A percentile compares a stretch with the other conserved stretches of the same genome.
Conservation (phyloP, 495 filamentous ascomycete genomes). For the Hypoxylon rickii region DNA sequence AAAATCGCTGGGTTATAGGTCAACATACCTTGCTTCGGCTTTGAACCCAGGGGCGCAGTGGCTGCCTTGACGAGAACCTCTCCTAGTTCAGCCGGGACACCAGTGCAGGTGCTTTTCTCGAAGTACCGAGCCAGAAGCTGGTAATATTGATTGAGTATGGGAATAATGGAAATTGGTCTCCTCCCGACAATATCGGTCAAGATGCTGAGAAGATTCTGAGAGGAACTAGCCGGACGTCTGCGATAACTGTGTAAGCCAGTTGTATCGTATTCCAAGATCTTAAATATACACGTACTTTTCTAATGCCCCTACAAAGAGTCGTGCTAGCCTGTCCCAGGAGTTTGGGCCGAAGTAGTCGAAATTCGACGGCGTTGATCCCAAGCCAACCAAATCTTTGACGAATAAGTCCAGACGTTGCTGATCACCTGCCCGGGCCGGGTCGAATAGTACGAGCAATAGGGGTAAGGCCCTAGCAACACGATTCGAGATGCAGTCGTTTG, state of each 20-base stretch:
- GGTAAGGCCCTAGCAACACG: constrained; percentile 41
- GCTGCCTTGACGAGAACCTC: constrained; percentile 14
- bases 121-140: constrained; percentile 21
- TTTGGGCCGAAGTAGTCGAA: constrained; percentile 34
- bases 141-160: constrained; percentile 29
- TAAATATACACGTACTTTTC: constrained; percentile 32
- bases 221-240: constrained; percentile 30
- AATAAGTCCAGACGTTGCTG: constrained; percentile 42
- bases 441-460: constrained; percentile 42
- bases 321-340: constrained; percentile 42
- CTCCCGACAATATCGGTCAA: constrained; percentile 23
- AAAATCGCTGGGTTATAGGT: neutral
- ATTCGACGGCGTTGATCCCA: constrained; percentile 21
- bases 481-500: constrained; percentile 7
- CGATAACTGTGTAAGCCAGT: too few species aligned
- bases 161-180: constrained; percentile 26
- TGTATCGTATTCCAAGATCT: too few species aligned
- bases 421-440: constrained; percentile 39
- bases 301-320: constrained; percentile 41
- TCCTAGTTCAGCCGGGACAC: constrained; percentile 6
- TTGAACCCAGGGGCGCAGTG: constrained; percentile 21
- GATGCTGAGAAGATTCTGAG: constrained; percentile 18
- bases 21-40: constrained; percentile 26
- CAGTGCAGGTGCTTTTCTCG: neutral
- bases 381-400: constrained; percentile 39